These are phyloP conservation scores for Lenwebbia sp. DNA, from an alignment of 345 rosid genomes.

Conservation along the genomic window DNA sequence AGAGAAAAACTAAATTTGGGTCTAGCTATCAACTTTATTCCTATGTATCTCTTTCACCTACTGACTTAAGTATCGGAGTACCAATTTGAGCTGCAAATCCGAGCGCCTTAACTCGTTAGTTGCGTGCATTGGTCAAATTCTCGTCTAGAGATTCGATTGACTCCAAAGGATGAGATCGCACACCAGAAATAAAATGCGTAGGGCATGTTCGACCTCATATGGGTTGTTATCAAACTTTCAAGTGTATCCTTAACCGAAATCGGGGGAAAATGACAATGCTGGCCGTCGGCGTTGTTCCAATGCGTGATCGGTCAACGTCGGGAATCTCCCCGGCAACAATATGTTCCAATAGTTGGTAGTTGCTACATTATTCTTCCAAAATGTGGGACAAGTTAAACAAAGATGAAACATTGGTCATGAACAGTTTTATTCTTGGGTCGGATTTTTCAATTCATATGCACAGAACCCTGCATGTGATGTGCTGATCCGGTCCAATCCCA, in stretches of 20 bases:
- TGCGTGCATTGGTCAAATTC: fast-evolving
- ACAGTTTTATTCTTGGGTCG: not conserved
- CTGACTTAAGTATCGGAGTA: not conserved
- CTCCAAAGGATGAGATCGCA: not conserved
- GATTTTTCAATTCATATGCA: not conserved
- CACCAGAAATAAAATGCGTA: fast-evolving
- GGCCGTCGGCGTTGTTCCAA: not conserved
- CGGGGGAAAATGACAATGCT: not conserved
- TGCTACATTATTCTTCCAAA: not conserved
- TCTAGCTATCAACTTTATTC: not conserved
- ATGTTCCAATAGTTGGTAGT: not conserved
- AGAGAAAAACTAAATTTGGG: not conserved
- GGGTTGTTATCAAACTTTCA: not conserved
- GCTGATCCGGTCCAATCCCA: not conserved
- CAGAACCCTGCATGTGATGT: not conserved
- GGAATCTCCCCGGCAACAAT: not conserved
- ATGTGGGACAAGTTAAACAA: not conserved
- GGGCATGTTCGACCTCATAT: not conserved
- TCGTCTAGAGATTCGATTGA: not conserved
- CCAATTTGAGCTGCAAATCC: not conserved
- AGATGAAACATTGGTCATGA: not conserved
- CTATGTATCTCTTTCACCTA: not conserved
- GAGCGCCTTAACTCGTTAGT: fast-evolving
- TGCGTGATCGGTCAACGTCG: not conserved
- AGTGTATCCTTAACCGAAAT: not conserved